These are phyloP conservation scores for Penicillium paneum DNA, from an alignment of 2,329 filamentous ascomycete species.

Conservation along the genomic window DNA sequence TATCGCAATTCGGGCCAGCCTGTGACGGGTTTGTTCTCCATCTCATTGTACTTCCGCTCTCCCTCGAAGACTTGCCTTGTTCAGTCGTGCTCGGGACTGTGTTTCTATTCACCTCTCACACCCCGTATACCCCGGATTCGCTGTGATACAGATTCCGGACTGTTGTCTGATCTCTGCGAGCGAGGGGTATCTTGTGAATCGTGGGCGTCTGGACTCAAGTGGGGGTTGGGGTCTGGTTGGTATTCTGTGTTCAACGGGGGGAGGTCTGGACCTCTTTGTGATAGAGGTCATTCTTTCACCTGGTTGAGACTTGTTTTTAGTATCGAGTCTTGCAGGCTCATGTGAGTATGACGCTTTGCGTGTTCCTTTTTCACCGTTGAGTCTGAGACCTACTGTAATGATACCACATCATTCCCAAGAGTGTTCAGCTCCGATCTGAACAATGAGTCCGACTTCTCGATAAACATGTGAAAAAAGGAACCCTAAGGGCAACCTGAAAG, in stretches of 20 bases:
- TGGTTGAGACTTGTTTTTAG: background rate
- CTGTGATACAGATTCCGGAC: conserved; percentile 3
- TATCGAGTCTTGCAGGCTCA: conserved; percentile 2
- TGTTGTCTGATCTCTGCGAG: background rate
- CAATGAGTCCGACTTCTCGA: background rate
- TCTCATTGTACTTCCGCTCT: conserved; percentile 4
- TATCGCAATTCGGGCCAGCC: conserved; percentile 20
- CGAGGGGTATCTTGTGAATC: background rate
- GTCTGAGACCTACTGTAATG: background rate
- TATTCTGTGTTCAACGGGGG: background rate
- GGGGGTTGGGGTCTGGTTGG: background rate
- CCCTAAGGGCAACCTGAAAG: background rate
- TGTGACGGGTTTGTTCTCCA: conserved; percentile 6
- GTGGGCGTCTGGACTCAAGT: background rate
- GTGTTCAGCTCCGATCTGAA: background rate
- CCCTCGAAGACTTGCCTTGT: conserved; percentile 11
- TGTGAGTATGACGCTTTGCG: background rate
- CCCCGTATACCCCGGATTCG: conserved; percentile 12
- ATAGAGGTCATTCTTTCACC: background rate
- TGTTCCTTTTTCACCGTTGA: background rate
- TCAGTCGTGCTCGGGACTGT: conserved; percentile 6
- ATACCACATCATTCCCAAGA: background rate
- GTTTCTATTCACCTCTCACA: background rate
- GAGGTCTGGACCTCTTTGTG: conserved; percentile 1
- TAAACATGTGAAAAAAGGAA: background rate